A percentile compares a stretch with the other conserved stretches of the same genome.
phyloP scores from a whole-genome alignment of 176 grass and related monocot genomes.

The Guadua angustifolia region DNA sequence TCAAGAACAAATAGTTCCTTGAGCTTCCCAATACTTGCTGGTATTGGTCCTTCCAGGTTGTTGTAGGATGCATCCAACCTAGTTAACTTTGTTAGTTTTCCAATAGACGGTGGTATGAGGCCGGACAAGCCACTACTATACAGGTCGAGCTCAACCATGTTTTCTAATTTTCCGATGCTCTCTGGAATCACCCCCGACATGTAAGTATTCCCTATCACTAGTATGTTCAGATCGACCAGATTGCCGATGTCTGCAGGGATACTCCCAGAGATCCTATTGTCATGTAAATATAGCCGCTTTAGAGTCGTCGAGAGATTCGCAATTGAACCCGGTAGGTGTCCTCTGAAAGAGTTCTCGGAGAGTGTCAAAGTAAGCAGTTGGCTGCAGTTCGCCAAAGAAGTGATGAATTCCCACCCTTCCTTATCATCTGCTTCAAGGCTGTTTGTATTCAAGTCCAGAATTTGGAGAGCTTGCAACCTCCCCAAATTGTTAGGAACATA shows the following conservation, averaged over 20 bases:
- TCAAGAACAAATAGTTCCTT: neutral
- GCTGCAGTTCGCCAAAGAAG: slow-evolving; percentile 29
- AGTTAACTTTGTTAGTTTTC: slow-evolving; percentile 14
- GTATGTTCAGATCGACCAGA: slow-evolving; percentile 13
- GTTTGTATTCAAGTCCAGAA: neutral
- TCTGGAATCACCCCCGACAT: slow-evolving; percentile 38
- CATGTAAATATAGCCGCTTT: neutral
- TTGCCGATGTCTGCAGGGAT: slow-evolving; percentile 26
- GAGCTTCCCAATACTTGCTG: slow-evolving; percentile 15
- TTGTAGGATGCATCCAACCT: neutral
- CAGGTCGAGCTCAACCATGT: neutral
- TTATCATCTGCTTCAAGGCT: slow-evolving; percentile 2
- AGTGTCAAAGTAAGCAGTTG: neutral
- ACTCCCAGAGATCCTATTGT: neutral
- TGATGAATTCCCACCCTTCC: slow-evolving; percentile 38
- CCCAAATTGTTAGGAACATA: slow-evolving; percentile 27
- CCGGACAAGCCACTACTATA: neutral
- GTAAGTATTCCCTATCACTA: neutral
- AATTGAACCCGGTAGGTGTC: neutral
- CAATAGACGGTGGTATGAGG: slow-evolving; percentile 12
- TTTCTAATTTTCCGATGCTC: slow-evolving; percentile 24
- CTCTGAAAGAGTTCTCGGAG: neutral
- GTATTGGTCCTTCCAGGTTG: slow-evolving; percentile 32
- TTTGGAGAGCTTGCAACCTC: neutral
- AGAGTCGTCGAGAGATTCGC: slow-evolving; percentile 9